phyloP scores from a whole-genome alignment of 495 filamentous ascomycete genomes.

The Astrothelium macrocarpum region DNA sequence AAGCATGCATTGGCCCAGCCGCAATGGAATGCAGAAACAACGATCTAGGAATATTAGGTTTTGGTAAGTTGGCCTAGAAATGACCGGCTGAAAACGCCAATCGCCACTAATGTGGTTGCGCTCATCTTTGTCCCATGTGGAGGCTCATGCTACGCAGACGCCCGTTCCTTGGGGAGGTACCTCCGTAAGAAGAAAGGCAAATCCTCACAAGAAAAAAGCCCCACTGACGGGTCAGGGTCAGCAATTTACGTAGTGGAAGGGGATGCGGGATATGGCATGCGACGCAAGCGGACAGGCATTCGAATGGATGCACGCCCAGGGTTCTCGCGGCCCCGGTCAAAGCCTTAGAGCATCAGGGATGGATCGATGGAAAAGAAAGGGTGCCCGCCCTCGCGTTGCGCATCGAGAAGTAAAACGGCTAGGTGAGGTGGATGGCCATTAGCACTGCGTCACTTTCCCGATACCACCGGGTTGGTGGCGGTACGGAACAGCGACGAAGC shows the following conservation, averaged over 20 bases:
- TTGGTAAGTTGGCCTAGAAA: neutral
- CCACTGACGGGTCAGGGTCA: conserved; percentile 4
- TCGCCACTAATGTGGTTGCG: conserved; percentile 3
- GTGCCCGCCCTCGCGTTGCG: neutral
- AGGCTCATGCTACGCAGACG: conserved; percentile 5
- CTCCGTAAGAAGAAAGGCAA: neutral
- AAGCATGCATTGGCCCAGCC: neutral
- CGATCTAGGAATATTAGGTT: conserved; percentile 1
- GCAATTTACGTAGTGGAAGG: conserved; percentile 7
- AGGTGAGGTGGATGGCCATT: neutral
- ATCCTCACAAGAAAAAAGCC: conserved; percentile 6
- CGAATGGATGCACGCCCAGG: conserved; percentile 3
- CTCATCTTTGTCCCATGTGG: neutral
- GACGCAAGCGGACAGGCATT: neutral
- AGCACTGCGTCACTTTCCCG: conserved; percentile 3
- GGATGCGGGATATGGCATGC: neutral
- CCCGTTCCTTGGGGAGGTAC: neutral
- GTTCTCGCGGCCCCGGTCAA: neutral
- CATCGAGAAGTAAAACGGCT: conserved; percentile 3
- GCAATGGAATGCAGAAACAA: neutral
- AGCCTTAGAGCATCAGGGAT: neutral
- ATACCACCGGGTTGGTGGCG: conserved; percentile 2
- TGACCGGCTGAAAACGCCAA: conserved; percentile 1
- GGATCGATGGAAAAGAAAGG: neutral
- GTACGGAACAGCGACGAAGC: neutral